A percentile compares a stretch with the other conserved stretches of the same genome.
Evolutionary conservation across 306 rosid species (phyloP).

Genomic region (Quercus aquifolioides): DNA sequence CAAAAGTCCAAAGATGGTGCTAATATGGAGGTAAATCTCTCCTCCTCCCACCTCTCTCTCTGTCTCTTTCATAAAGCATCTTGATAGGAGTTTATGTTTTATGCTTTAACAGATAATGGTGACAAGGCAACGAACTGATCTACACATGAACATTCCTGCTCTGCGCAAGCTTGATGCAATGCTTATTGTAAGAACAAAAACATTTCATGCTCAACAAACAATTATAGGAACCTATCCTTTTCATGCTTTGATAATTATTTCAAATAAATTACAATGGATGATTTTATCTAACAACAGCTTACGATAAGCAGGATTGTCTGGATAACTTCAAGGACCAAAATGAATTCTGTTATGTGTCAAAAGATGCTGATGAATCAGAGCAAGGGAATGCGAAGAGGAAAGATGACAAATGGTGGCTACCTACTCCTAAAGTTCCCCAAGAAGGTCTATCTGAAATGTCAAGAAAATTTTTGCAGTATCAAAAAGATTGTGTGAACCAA

Average conservation of each 20-base stretch:
- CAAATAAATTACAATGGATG: neutral
- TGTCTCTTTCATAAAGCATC: neutral
- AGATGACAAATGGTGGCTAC: slow-evolving; percentile 97
- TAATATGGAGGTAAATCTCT: slow-evolving; percentile 71
- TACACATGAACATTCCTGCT: slow-evolving; percentile 95
- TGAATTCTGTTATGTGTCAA: slow-evolving; percentile 76
- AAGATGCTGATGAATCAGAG: slow-evolving; percentile 55
- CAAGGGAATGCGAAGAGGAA: slow-evolving; percentile 45
- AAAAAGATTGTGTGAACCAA: slow-evolving; percentile 96
- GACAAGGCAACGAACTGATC: slow-evolving; percentile 88
- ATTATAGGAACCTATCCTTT: neutral
- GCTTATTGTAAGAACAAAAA: slow-evolving; percentile 65
- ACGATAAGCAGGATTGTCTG: slow-evolving; percentile 68
- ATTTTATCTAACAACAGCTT: slow-evolving; percentile 10
- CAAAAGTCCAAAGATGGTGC: slow-evolving; percentile 79
- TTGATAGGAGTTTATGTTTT: slow-evolving; percentile 3
- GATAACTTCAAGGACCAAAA: slow-evolving; percentile 71
- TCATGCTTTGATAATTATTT: neutral
- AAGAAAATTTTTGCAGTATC: slow-evolving; percentile 85
- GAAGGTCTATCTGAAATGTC: slow-evolving; percentile 76
- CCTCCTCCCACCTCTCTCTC: neutral
- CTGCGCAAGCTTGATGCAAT: slow-evolving; percentile 83
- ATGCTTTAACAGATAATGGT: slow-evolving; percentile 75
- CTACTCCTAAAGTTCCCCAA: slow-evolving; percentile 74
- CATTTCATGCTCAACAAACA: slow-evolving; percentile 1